A percentile compares a stretch with the other conserved stretches of the same genome.
phyloP scores from a whole-genome alignment of 495 filamentous ascomycete genomes.

The Lophium mytilinum region DNA sequence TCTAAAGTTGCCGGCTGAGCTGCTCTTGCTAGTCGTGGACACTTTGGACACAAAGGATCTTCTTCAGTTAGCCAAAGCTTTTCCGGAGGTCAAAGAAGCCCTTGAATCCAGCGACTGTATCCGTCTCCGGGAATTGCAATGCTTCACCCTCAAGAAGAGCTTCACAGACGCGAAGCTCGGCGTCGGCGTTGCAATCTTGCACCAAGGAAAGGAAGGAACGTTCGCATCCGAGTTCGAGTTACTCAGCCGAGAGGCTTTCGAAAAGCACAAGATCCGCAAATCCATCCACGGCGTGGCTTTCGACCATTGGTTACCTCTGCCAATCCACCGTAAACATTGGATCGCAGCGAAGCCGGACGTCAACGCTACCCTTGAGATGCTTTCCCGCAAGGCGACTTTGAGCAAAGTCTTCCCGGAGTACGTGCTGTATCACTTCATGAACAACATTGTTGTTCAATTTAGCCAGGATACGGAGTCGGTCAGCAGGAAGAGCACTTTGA shows the following conservation, averaged over 20 bases:
- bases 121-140: conserved; percentile 42
- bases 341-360: conserved; percentile 27
- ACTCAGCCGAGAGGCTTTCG: conserved; percentile 37
- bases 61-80: conserved; percentile 34
- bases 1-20: conserved; percentile 34
- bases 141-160: conserved; percentile 42
- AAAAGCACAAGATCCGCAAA: conserved; percentile 23
- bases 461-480: conserved; percentile 27
- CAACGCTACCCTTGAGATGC: conserved; percentile 7
- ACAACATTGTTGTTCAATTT: conserved; percentile 43
- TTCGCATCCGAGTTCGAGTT: conserved; percentile 44
- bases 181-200: conserved; percentile 35
- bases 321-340: conserved; percentile 43
- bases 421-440: conserved; percentile 46
- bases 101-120: conserved; percentile 38
- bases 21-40: conserved; percentile 35
- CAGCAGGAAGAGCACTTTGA: conserved; percentile 34
- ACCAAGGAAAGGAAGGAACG: neutral
- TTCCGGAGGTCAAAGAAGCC: conserved; percentile 30
- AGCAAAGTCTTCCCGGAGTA: conserved; percentile 12
- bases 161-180: conserved; percentile 37
- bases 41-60: conserved; percentile 36
- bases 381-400: conserved; percentile 17
- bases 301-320: conserved; percentile 41
- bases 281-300: conserved; percentile 40